These are phyloP conservation scores for Cenchrus americanus DNA, from an alignment of 176 grass and related monocot species.

Conservation along the genomic window DNA sequence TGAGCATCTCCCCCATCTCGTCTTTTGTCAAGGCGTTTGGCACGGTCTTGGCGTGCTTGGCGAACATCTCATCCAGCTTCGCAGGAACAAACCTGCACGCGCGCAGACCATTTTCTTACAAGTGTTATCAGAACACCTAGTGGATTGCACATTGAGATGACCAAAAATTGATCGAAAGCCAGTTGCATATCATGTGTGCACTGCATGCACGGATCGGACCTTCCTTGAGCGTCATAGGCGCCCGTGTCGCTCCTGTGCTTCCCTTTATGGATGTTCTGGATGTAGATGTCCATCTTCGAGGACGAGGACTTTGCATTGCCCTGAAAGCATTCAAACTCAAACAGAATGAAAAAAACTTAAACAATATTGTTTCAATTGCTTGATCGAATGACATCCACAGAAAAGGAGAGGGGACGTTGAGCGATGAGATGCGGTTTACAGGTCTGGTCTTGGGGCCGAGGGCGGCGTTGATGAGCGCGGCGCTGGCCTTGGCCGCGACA, in stretches of 20 bases:
- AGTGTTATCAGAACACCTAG: not conserved
- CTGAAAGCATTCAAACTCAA: constrained; percentile 34
- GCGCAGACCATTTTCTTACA: no score
- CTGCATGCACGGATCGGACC: constrained; percentile 47
- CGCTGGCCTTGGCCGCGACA: not conserved
- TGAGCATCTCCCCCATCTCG: constrained; percentile 59
- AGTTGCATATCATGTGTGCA: not conserved
- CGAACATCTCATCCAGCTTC: constrained; percentile 75
- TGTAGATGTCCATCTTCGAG: constrained; percentile 58
- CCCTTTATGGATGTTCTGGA: constrained; percentile 70
- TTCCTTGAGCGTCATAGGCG: constrained; percentile 64
- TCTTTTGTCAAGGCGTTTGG: constrained; percentile 42
- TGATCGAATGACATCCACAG: no score
- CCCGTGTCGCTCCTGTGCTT: constrained; percentile 72
- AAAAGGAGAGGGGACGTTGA: no score
- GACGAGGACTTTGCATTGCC: constrained; percentile 41
- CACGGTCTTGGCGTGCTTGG: constrained; percentile 53
- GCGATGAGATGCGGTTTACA: not conserved
- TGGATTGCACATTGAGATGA: not conserved
- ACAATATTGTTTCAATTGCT: not conserved
- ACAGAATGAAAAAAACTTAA: not conserved
- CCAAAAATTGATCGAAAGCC: not conserved
- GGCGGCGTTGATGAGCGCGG: constrained; percentile 47
- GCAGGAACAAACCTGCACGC: constrained; percentile 58
- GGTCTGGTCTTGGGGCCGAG: constrained; percentile 60